Evolutionary conservation across 139 green algal genomes (phyloP).

Genomic region (Eudorina sp.): DNA sequence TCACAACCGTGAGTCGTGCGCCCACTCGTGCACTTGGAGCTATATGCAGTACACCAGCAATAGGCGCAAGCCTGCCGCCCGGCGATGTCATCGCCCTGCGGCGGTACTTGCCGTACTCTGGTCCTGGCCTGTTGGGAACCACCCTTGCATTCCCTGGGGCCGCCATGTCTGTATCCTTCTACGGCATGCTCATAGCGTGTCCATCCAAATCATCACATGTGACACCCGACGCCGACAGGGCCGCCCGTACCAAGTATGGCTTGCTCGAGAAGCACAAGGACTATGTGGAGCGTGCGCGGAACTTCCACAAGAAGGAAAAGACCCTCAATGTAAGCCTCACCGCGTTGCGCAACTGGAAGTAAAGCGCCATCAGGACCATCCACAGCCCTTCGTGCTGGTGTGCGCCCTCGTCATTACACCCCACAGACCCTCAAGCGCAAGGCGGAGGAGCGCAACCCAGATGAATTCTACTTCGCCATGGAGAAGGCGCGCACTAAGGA

Average conservation of each 20-base stretch:
- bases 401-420: background rate
- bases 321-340: conserved; percentile 82
- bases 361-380: background rate
- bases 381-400: background rate
- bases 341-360: too few relatives aligned
- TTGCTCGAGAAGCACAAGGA: conserved; percentile 99
- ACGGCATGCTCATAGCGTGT: too few relatives aligned
- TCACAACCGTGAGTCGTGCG: conserved; percentile 94
- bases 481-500: conserved; percentile 85
- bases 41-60: too few relatives aligned
- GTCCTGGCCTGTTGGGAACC: too few relatives aligned
- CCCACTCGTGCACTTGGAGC: too few relatives aligned
- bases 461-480: conserved; percentile 99
- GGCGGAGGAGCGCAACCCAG: conserved; percentile 95
- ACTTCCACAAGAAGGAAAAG: conserved; percentile 96
- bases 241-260: conserved; percentile 79
- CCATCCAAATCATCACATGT: too few relatives aligned
- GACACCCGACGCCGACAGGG: conserved; percentile 46
- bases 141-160: too few relatives aligned
- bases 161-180: too few relatives aligned
- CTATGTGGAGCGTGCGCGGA: conserved; percentile 90
- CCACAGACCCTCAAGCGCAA: conserved; percentile 86
- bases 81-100: too few relatives aligned
- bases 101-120: too few relatives aligned
- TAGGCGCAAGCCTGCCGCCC: too few relatives aligned